phyloP scores from a whole-genome alignment of 805 yeast species.

The Candida suzukii region DNA sequence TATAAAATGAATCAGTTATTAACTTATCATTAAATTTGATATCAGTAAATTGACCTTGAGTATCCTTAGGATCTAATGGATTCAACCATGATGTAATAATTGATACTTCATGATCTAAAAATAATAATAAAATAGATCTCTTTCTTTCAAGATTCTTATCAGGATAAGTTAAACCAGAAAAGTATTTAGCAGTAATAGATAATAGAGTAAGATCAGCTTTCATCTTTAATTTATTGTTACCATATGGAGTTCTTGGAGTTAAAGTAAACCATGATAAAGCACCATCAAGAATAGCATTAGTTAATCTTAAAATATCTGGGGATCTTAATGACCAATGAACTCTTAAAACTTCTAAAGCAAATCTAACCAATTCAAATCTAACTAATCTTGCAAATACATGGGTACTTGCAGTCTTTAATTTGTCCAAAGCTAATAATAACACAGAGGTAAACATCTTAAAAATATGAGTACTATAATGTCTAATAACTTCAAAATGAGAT shows the following conservation, averaged over 20 bases:
- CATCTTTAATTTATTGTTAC: constrained; percentile 68
- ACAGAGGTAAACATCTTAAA: constrained; percentile 62
- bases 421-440: constrained; percentile 46
- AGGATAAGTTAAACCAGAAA: constrained; percentile 16
- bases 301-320: constrained; percentile 36
- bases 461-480: constrained; percentile 63
- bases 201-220: constrained; percentile 62
- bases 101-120: constrained; percentile 71
- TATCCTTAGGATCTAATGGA: constrained; percentile 41
- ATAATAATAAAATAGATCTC: constrained; percentile 47
- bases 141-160: constrained; percentile 34
- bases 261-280: constrained; percentile 73
- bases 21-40: constrained; percentile 32
- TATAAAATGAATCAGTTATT: constrained; percentile 50
- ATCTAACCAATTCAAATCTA: constrained; percentile 66
- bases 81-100: constrained; percentile 73
- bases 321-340: constrained; percentile 46
- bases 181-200: constrained; percentile 38
- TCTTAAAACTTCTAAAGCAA: constrained; percentile 58
- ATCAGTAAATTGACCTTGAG: constrained; percentile 28
- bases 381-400: constrained; percentile 78
- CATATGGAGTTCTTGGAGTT: constrained; percentile 68
- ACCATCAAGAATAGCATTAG: constrained; percentile 51
- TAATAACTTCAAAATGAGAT: constrained; percentile 74
- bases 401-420: constrained; percentile 51